Conservation (phyloP, 805 yeast species). For the Kregervanrija delftensis region DNA sequence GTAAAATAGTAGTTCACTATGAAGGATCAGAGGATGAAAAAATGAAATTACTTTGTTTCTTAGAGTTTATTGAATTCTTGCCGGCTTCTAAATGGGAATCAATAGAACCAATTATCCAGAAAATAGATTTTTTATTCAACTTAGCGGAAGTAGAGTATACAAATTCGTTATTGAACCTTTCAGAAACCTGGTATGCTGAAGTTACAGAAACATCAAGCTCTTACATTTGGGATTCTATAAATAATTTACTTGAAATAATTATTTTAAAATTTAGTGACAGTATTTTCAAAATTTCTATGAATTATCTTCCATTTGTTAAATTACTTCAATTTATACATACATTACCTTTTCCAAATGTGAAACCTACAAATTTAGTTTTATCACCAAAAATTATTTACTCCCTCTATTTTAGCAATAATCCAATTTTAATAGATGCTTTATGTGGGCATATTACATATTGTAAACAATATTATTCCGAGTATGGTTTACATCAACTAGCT, state of each 20-base stretch:
- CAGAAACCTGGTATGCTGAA: too few relatives aligned
- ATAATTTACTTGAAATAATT: too few relatives aligned
- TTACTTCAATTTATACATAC: constrained; percentile 12
- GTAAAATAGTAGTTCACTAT: constrained; percentile 11
- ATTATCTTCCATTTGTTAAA: constrained; percentile 1
- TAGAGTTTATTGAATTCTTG: constrained; percentile 14
- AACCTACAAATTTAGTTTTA: constrained; percentile 25
- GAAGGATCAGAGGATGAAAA: background rate
- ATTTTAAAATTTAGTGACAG: too few relatives aligned
- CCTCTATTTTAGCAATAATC: constrained; percentile 35
- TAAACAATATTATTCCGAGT: constrained; percentile 29
- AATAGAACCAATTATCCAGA: constrained; percentile 6
- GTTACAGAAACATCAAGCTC: too few relatives aligned
- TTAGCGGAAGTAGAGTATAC: too few relatives aligned
- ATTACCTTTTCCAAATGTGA: constrained; percentile 18
- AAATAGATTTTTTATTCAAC: too few relatives aligned
- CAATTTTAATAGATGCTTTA: constrained; percentile 37
- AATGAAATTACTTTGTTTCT: constrained; percentile 4
- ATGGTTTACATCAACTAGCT: constrained; percentile 11
- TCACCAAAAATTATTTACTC: constrained; percentile 35
- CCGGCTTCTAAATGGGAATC: constrained; percentile 10
- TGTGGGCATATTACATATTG: constrained; percentile 40
- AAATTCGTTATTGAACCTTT: too few relatives aligned
- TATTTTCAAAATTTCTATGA: too few relatives aligned
- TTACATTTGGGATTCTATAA: too few relatives aligned